phyloP scores from a whole-genome alignment of 495 filamentous ascomycete species.

The Penicillium flavigenum region DNA sequence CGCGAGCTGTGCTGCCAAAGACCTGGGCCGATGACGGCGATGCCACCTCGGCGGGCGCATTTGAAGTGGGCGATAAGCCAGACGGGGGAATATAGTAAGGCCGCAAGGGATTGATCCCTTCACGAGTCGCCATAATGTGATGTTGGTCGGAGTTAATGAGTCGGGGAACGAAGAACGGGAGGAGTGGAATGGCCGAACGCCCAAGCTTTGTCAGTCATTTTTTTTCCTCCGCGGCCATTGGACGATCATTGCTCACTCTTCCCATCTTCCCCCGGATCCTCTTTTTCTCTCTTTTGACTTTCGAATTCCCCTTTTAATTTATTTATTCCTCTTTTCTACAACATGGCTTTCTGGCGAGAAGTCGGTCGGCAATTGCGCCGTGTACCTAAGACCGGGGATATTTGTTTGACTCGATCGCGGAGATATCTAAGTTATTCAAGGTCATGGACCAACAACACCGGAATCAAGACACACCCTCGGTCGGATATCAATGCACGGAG shows the following conservation, averaged over 20 bases:
- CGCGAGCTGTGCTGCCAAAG: conserved; percentile 72
- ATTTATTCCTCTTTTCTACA: conserved; percentile 13
- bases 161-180: conserved; percentile 24
- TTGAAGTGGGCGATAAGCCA: conserved; percentile 29
- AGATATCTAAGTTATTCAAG: conserved; percentile 33
- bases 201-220: conserved; percentile 31
- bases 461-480: conserved; percentile 17
- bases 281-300: conserved; percentile 14
- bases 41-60: conserved; percentile 42
- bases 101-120: conserved; percentile 82
- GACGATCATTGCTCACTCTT: conserved; percentile 20
- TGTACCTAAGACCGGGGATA: conserved; percentile 33
- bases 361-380: conserved; percentile 39
- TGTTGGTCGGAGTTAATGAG: conserved; percentile 17
- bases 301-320: conserved; percentile 8
- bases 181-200: conserved; percentile 24
- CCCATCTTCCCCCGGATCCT: conserved; percentile 19
- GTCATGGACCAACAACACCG: conserved; percentile 25
- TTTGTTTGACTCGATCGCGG: conserved; percentile 35
- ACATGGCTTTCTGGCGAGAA: conserved; percentile 44
- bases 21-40: conserved; percentile 48
- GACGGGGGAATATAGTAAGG: conserved; percentile 93
- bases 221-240: conserved; percentile 31
- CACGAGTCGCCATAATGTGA: conserved; percentile 46
- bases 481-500: conserved; percentile 10